Evolutionary conservation across 495 filamentous ascomycete genomes (phyloP).

Genomic region (Neurospora sp.): DNA sequence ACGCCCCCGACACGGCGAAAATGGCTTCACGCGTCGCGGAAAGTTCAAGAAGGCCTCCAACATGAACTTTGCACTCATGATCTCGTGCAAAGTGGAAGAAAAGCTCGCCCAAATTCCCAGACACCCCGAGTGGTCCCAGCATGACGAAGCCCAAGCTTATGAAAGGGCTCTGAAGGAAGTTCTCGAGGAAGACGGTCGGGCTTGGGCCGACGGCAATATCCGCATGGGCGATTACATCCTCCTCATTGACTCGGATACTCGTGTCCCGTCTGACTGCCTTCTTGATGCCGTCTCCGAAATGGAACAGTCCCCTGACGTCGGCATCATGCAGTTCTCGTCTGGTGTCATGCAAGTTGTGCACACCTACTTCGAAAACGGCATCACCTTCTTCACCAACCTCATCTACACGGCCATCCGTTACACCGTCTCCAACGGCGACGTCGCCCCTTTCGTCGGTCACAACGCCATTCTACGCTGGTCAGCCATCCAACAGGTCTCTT

Average conservation of each 20-base stretch:
- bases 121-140: constrained; percentile 53
- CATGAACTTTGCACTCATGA: constrained; percentile 74
- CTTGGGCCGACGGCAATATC: constrained; percentile 74
- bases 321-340: constrained; percentile 72
- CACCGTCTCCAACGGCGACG: constrained; percentile 72
- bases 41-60: constrained; percentile 74
- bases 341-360: constrained; percentile 75
- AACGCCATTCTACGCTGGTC: constrained; percentile 74
- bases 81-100: constrained; percentile 67
- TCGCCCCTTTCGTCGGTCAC: constrained; percentile 71
- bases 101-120: constrained; percentile 47
- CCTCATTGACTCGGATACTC: constrained; percentile 67
- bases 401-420: constrained; percentile 72
- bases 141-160: constrained; percentile 61
- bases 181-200: constrained; percentile 57
- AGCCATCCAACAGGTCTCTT: constrained; percentile 67
- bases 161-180: constrained; percentile 58
- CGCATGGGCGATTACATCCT: constrained; percentile 75
- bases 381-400: constrained; percentile 79
- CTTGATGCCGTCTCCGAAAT: constrained; percentile 71
- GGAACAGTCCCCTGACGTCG: constrained; percentile 70
- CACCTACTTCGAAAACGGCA: constrained; percentile 64
- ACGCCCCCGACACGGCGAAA: constrained; percentile 52
- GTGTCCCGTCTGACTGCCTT: constrained; percentile 63
- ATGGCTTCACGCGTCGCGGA: constrained; percentile 52